Base-by-base conservation (phyloP, 495 filamentous ascomycete species). In the Aspergillus olivimuriae region DNA sequence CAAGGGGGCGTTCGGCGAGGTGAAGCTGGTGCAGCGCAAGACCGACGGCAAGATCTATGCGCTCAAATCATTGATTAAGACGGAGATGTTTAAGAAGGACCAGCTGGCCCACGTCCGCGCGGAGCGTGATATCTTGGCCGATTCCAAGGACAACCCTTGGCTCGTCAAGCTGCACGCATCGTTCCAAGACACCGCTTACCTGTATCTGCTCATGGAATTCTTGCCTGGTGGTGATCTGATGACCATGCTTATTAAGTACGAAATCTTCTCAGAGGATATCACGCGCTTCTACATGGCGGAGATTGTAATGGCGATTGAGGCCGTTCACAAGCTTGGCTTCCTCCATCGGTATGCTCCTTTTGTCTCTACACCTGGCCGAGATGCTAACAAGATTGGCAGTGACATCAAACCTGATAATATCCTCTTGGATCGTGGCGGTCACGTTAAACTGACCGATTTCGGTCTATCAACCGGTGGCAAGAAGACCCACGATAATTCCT, bases 181-280 rank as follows among this genome's bases (percentile, higher is more conserved):
- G 5, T 99, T 97, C 71, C 92, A 99, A 63, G 92, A 99, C 63
- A 70, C 75, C 37, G 89, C 89, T 45, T 97, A 95, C 68, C 75
- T 99, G 11, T 97, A 99, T 69, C 86, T 99, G 78, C 78, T 99
- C 44, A 97, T 99, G 92, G 92, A 99, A 66, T 99, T 96, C 67
- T 77, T 97, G 55, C 92, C 92, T 11, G 92, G 92, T 60, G 92
- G 92, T 57, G 92, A 99, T 73, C 65, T 99, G 58, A 99, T 99
- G 92, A 99, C 92, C 23, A 99, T 99, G 92, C 76, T 99, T 53
- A 99, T 99, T 69, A 97, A 96, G 72, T 97, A 99, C 59, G 92
- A 99, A 63, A 95, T 99, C 56, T 99, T 99, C 67, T 94, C 89
- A 0, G 89, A 96, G 60, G 92, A 97, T 46, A 95, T 99, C 52